Conservation (phyloP, 306 rosid genomes). For the Glycine latifolia region DNA sequence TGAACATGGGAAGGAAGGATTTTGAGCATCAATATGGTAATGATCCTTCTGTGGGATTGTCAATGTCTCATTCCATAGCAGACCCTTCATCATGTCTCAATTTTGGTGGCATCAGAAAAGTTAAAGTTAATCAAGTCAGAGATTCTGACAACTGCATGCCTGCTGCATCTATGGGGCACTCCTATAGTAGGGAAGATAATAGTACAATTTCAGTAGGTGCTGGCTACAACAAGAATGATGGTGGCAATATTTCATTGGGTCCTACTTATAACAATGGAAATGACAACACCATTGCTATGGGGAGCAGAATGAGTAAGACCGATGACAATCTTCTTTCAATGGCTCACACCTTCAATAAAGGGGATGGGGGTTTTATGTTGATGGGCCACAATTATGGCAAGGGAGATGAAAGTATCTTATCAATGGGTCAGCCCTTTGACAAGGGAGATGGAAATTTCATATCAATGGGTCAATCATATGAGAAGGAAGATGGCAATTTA, state of each 20-base stretch:
- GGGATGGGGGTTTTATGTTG: conserved; percentile 66
- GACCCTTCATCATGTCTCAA: conserved; percentile 74
- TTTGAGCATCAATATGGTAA: conserved; percentile 70
- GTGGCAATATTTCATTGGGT: conserved; percentile 62
- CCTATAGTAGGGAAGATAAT: conserved; percentile 61
- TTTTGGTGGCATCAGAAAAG: conserved; percentile 87
- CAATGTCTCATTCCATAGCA: conserved; percentile 68
- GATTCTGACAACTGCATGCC: conserved; percentile 70
- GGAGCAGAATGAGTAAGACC: conserved; percentile 60
- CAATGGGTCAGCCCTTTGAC: conserved; percentile 76
- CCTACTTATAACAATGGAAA: conserved; percentile 57
- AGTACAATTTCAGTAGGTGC: conserved; percentile 60
- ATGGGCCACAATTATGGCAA: conserved; percentile 80
- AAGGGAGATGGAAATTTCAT: conserved; percentile 76
- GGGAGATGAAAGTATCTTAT: conserved; percentile 59
- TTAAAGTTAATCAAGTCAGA: conserved; percentile 94
- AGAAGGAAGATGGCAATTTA: conserved; percentile 64
- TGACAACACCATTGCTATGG: conserved; percentile 59
- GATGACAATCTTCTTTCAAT: conserved; percentile 61
- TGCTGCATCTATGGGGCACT: conserved; percentile 60
- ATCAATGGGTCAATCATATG: conserved; percentile 80
- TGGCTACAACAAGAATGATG: conserved; percentile 60
- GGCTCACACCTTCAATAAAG: conserved; percentile 73
- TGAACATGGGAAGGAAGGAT: conserved; percentile 66
- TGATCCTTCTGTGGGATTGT: conserved; percentile 72